Base-by-base conservation (phyloP, 2,329 filamentous ascomycete genomes). In the Microdochium trichocladiopsis region DNA sequence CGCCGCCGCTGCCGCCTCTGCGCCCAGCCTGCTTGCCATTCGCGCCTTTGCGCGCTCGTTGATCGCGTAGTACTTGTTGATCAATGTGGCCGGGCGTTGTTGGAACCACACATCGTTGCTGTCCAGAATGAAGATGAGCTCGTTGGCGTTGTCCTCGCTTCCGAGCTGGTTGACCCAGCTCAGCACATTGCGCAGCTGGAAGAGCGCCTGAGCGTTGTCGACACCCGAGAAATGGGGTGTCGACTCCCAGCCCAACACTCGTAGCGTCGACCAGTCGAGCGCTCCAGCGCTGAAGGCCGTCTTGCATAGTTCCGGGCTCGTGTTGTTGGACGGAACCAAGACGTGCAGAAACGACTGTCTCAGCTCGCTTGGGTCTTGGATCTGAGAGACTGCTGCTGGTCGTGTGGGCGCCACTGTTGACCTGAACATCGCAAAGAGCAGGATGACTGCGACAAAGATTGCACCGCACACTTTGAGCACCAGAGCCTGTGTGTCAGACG, bases 211-310 rank as follows among this genome's bases (percentile, higher is more conserved):
- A 12, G 41, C 21, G 31, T 55, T 52, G 18, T 51, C 28, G 8
- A 47, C 21, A 16, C 31, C 48, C 18, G 10, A 5, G 18, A 45
- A 45, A 18, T 51, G n/a, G 14, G 41, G 47, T n/a, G 22, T 54
- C 16, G 49, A 25, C 18, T 50, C 47, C 54, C 54, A 57, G 36
- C 56, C 55, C 22, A 56, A 22, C 47, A 57, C 25, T 21, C 50
- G 53, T 18, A 54, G 49, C 4, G 50, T 56, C 22, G 56, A 52
- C 41, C 54, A 57, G 47, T 50, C 49, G 24, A 55, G 50, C 18
- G 51, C 47, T 8, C 54, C 51, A 24, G 54, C 52, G 51, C 51
- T 54, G 25, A 57, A 48, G 41, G 56, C 47, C 2, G 50, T 90
- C 31, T 51, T 28, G 45, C 50, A 51, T n/a, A 51, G 31, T 25